phyloP scores from a whole-genome alignment of 2,329 filamentous ascomycete genomes.

The Aspergillus luchuensis region DNA sequence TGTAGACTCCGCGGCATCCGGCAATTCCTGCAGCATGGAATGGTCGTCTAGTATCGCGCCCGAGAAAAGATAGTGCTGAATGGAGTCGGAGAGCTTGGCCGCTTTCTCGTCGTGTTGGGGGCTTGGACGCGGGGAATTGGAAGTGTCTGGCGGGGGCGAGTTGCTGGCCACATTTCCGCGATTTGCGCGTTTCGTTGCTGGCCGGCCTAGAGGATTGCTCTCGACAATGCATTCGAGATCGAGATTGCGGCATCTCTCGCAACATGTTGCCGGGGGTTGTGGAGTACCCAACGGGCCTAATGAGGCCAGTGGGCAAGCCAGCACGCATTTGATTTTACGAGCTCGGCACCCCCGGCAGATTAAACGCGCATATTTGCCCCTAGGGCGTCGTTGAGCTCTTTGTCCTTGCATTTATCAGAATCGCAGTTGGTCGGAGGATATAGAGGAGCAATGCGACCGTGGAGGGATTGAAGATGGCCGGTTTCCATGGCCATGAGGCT shows the following conservation, averaged over 20 bases:
- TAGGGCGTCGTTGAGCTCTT: neutral
- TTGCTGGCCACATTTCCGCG: neutral
- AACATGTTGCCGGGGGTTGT: slow-evolving; percentile 13
- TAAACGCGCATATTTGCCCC: slow-evolving; percentile 20
- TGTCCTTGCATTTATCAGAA: neutral
- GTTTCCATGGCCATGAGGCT: neutral
- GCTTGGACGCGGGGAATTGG: neutral
- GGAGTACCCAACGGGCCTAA: slow-evolving; percentile 10
- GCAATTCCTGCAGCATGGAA: neutral
- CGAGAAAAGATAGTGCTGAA: neutral
- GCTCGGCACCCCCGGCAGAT: slow-evolving; percentile 23
- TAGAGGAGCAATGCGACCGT: neutral
- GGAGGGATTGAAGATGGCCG: neutral
- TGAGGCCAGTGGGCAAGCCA: slow-evolving; percentile 9
- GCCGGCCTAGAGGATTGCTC: slow-evolving; percentile 17
- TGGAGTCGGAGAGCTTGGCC: neutral
- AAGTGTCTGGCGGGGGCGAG: neutral
- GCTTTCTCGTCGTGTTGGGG: neutral
- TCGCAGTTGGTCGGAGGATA: neutral
- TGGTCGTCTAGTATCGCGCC: neutral
- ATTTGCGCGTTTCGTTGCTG: slow-evolving; percentile 11
- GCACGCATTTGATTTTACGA: slow-evolving; percentile 24
- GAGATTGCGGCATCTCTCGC: slow-evolving; percentile 22
- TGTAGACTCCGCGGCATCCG: neutral
- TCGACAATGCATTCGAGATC: slow-evolving; percentile 22